A percentile compares a stretch with the other conserved stretches of the same genome.
Conservation (phyloP, 768 basidiomycete genomes). For the Zangia roseola region DNA sequence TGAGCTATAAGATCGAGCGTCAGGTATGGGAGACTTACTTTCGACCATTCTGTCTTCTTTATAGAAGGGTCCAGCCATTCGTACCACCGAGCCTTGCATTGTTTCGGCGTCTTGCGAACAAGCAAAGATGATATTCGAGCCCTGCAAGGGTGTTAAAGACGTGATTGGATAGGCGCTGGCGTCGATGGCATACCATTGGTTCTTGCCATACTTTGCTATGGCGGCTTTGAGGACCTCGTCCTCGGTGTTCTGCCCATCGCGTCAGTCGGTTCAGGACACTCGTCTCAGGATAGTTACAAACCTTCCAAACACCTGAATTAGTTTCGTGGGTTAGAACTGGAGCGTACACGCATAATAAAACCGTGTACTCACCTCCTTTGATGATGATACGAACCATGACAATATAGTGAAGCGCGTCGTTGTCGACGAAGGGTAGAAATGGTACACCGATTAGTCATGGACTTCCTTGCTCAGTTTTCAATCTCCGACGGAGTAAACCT, state of each 20-base stretch:
- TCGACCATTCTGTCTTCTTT: slow-evolving; percentile 99
- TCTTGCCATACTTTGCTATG: slow-evolving; percentile 96
- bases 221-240: slow-evolving; percentile 99
- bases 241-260: slow-evolving; percentile 72
- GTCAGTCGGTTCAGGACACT: slow-evolving; percentile 1
- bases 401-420: not conserved
- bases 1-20: not conserved
- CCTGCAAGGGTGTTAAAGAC: slow-evolving; percentile 42
- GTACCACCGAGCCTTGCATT: slow-evolving; percentile 99
- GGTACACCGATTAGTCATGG: slow-evolving; percentile 1
- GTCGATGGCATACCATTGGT: slow-evolving; percentile 67
- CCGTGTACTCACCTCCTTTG: slow-evolving; percentile 66
- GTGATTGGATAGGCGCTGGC: not conserved
- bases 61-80: slow-evolving; percentile 99
- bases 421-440: not conserved
- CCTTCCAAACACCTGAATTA: slow-evolving; percentile 78
- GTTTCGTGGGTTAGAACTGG: slow-evolving; percentile 3
- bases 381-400: slow-evolving; percentile 87
- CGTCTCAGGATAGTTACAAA: slow-evolving; percentile 26
- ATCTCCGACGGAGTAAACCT: slow-evolving; percentile 16
- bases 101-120: slow-evolving; percentile 98
- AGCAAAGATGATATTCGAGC: slow-evolving; percentile 97
- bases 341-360: not conserved
- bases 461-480: slow-evolving; percentile 11
- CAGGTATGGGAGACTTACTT: slow-evolving; percentile 49